Base-by-base conservation (phyloP, 257 asterid genomes). In the Ballota nigra region DNA sequence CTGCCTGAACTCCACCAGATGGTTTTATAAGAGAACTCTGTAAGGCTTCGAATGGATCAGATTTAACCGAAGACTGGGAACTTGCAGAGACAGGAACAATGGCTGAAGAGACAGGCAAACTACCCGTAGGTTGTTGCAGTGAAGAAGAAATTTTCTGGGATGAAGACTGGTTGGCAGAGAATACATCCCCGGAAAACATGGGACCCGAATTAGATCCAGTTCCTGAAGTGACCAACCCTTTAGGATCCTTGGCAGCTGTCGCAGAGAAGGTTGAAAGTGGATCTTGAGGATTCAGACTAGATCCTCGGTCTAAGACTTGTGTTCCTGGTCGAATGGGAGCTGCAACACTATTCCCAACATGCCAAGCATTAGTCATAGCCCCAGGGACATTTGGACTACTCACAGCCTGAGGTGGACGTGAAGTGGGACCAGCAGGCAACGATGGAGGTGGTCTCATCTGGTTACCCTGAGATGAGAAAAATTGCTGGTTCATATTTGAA, bases 21-120 rank as follows among this genome's bases (percentile, higher is more conserved):
- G 88, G 83, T 70, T 81, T 85, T 29, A 70, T 43, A 49, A 82
- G 70, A 81, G 87, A 81, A 86, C 89, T 87, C 69, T 84, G 86
- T n/a, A 94, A 77, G 57, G 83, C 90, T 74, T 84, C 88, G 70
- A 94, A 91, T 29, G 98, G 97, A 52, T 94, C 98, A 20, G 86
- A 75, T 77, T 81, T 84, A 58, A 81, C 81, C 12, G 86, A 75
- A 84, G 91, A 65, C 80, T 81, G 86, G 69, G 87, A 77, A 10
- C 63, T 78, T 13, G 80, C 56, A 67, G 86, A 80, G 67, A 57
- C 84, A 15, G 89, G 86, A 75, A 74, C 86, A 81, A 67, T 56
- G 60, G 86, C 78, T 43, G 96, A 87, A 51, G 92, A 80, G 59
- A 79, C 71, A 74, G 85, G 77, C 70, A 82, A 60, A 77, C 81